These are phyloP conservation scores for Boletus bicolor DNA, from an alignment of 768 basidiomycete species.

Conservation along the genomic window DNA sequence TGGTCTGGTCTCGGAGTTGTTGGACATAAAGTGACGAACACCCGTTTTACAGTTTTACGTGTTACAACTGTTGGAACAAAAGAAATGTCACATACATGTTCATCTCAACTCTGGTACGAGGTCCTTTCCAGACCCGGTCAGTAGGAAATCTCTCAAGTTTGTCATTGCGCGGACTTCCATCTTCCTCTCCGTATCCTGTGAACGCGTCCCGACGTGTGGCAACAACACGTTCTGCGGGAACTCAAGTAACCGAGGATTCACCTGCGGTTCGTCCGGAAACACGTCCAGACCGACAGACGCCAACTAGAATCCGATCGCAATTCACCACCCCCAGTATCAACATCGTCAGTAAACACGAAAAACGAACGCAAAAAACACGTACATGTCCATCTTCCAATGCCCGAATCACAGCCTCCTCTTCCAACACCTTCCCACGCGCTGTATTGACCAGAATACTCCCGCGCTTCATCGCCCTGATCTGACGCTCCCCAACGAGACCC, in stretches of 20 bases:
- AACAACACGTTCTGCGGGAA: slow-evolving; percentile 81
- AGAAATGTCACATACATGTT: too few relatives aligned
- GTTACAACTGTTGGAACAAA: too few relatives aligned
- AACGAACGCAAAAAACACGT: slow-evolving; percentile 28
- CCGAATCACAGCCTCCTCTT: slow-evolving; percentile 81
- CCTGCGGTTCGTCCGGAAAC: slow-evolving; percentile 77
- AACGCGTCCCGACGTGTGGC: slow-evolving; percentile 92
- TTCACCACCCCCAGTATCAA: too few relatives aligned
- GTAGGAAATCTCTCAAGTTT: slow-evolving; percentile 70
- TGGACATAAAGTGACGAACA: too few relatives aligned
- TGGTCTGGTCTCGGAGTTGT: not conserved
- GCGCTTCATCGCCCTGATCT: slow-evolving; percentile 73
- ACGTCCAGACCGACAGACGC: slow-evolving; percentile 72
- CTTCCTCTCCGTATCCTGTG: slow-evolving; percentile 68
- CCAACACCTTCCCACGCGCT: slow-evolving; percentile 83
- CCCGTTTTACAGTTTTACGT: too few relatives aligned
- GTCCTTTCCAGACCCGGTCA: slow-evolving; percentile 58
- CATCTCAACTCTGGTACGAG: slow-evolving; percentile 50
- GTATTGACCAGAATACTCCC: slow-evolving; percentile 83
- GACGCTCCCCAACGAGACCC: slow-evolving; percentile 67
- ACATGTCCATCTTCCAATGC: slow-evolving; percentile 89
- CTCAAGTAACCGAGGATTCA: slow-evolving; percentile 72
- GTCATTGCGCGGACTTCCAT: slow-evolving; percentile 83
- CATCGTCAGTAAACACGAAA: not conserved
- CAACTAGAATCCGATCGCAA: not conserved